Evolutionary conservation across 140 eudicot genomes (phyloP), one percentile per base, ranked within the genome.

Genomic region (Anethum foeniculum): DNA sequence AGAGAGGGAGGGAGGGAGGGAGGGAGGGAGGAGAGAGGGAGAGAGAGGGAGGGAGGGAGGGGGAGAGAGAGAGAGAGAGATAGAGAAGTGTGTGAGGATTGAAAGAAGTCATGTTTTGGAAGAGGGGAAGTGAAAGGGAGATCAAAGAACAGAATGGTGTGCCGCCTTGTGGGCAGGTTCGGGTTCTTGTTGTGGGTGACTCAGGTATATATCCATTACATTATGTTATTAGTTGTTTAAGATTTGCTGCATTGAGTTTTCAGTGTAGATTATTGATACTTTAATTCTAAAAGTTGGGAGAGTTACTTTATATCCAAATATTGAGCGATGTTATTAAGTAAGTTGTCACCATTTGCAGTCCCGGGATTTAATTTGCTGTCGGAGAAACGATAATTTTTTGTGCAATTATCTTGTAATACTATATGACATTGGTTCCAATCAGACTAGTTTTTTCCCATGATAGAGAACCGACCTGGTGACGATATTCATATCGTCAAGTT

Each of bases 151-250:
- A 89, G 69, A 87, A 86, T 84, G 95, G 93, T 32, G 95, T 90
- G 28, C 92, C 93, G 60, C 93, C 86, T 75, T 82, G 88, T 69
- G 99, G 99, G 64, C 98, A 94, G 84, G 95, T 94, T 84, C 86
- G 98, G 76, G 98, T 94, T 76, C 97, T 94, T 80, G 88, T 94
- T 84, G 97, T 92, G 60, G 98, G 98, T 6, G 98, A 94, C 56
- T 92, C 98, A 79, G 98, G 98, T 94, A 83, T 56, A 48, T 76
- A 38, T 82, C 56, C 36, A 38, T 73, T 46, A 1, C 15, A 36
- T 72, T 69, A 25, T 73, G 72, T 39, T 74, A 67, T 60, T 18
- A 58, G 79, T 41, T 77, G 54, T 12, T 34, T 58, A 10, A 21
- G 41, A 49, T 28, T 80, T 30, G 6, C 12, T 10, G 41, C 62